Evolutionary conservation across 495 filamentous ascomycete species (phyloP), one percentile per base, ranked within the genome.

Genomic region (Hyaloscypha finlandica): DNA sequence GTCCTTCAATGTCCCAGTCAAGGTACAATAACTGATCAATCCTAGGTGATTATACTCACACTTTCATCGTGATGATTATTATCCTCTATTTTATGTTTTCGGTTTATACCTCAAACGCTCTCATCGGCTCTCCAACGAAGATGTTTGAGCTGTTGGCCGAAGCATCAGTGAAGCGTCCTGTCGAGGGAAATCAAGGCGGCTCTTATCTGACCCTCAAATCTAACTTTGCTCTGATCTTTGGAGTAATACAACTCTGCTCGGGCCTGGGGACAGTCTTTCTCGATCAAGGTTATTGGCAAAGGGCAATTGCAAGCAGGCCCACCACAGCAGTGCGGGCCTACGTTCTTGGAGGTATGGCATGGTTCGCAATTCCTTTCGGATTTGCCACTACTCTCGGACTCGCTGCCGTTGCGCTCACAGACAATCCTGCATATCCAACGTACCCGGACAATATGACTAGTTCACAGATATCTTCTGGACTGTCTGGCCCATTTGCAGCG

Each of bases 351-450:
- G 94, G 94, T 45, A 84, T 97, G 3, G 89, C 85, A 71, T 98
- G 94, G 94, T 97, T 97, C 66, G 94, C 92, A 8, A 96, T 98
- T 63, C 94, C 94, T 20, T 98, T 92, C 91, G 83, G 97, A 25
- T 89, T 85, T 32, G 93, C 94, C 3, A 97, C 90, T 14, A 95
- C 94, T 9, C 93, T 97, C 90, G 94, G 94, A 31, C 85, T 98
- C 16, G 88, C 77, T 4, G 81, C 77, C 39, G 78, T 78, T 2
- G 84, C 83, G 11, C 76, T 86, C 29, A 81, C 81, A n/a, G 69
- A 72, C 54, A 74, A 76, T 37, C 78, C 81, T 0, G 56, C 71
- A 4, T 86, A 84, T 64, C 83, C 85, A 32, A 85, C 83, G 0
- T 86, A 80, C 63, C 85, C 84, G n/a, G 78, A 82, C 48, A 75